Conservation (phyloP, 495 filamentous ascomycete genomes). For the Penicillium bovifimosum region DNA sequence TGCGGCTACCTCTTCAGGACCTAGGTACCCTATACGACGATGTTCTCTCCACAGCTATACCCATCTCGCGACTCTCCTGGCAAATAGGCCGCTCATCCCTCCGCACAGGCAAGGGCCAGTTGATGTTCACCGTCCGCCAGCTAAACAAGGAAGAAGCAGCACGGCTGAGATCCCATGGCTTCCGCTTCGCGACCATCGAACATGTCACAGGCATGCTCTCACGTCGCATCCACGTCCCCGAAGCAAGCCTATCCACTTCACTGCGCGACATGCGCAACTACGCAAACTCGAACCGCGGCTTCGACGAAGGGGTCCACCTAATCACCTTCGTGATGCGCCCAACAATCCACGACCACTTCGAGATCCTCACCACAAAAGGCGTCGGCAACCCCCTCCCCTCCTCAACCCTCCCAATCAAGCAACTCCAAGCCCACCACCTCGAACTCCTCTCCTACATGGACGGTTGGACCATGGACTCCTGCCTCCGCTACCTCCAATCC, state of each 20-base stretch:
- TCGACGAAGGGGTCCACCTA: slow-evolving; percentile 66
- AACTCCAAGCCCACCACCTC: slow-evolving; percentile 53
- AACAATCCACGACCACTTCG: slow-evolving; percentile 60
- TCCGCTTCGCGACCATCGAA: slow-evolving; percentile 63
- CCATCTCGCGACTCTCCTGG: slow-evolving; percentile 30
- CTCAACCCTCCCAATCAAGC: slow-evolving; percentile 50
- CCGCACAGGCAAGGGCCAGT: slow-evolving; percentile 58
- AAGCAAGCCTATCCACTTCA: slow-evolving; percentile 45
- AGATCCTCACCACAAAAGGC: slow-evolving; percentile 64
- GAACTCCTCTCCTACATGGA: slow-evolving; percentile 54
- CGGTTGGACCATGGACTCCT: slow-evolving; percentile 48
- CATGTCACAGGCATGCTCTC: slow-evolving; percentile 66
- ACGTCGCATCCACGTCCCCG: slow-evolving; percentile 63
- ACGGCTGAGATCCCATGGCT: slow-evolving; percentile 66
- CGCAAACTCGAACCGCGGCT: slow-evolving; percentile 42
- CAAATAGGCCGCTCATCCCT: slow-evolving; percentile 33
- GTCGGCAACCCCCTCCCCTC: slow-evolving; percentile 64
- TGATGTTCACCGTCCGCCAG: slow-evolving; percentile 74
- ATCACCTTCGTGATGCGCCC: slow-evolving; percentile 71
- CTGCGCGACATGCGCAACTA: slow-evolving; percentile 59
- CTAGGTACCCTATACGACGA: slow-evolving; percentile 75
- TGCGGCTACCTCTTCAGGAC: slow-evolving; percentile 56
- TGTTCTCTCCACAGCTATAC: slow-evolving; percentile 60
- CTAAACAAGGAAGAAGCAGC: slow-evolving; percentile 52
- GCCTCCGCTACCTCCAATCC: slow-evolving; percentile 44